Evolutionary conservation across 2,329 filamentous ascomycete genomes (phyloP).

Genomic region (Ceratocystis huliohia): DNA sequence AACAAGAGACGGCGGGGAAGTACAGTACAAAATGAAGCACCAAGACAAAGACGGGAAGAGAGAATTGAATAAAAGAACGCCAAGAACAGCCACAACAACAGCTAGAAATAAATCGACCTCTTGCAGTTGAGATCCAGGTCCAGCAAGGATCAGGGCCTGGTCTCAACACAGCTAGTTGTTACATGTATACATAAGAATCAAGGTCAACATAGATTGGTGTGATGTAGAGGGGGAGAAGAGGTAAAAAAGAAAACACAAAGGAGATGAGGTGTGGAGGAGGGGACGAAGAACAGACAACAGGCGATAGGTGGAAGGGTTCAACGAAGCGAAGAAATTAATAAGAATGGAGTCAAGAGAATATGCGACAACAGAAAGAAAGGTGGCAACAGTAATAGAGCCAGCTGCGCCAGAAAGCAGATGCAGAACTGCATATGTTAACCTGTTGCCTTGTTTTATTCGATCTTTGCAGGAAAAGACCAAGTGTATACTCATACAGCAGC

Average conservation of each 20-base stretch:
- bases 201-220: neutral
- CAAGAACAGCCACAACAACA: neutral
- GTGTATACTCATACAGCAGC: neutral
- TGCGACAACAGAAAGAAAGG: neutral
- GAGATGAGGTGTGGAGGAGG: neutral
- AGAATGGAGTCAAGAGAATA: slow-evolving; percentile 1
- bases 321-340: neutral
- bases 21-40: neutral
- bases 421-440: neutral
- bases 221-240: neutral
- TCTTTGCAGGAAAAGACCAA: neutral
- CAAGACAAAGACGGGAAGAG: slow-evolving; percentile 1
- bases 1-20: slow-evolving; percentile 6
- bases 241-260: neutral
- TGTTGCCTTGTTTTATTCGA: neutral
- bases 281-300: neutral
- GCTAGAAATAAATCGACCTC: neutral
- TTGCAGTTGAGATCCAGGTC: slow-evolving; percentile 5
- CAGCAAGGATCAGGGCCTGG: slow-evolving; percentile 1
- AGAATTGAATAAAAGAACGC: slow-evolving; percentile 10
- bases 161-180: neutral
- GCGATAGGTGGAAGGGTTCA: too few species aligned
- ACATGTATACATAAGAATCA: slow-evolving; percentile 12
- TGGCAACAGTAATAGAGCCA: neutral
- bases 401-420: neutral